Evolutionary conservation across 1,284 basidiomycete species (phyloP).

Genomic region (Volvariella surrecta): DNA sequence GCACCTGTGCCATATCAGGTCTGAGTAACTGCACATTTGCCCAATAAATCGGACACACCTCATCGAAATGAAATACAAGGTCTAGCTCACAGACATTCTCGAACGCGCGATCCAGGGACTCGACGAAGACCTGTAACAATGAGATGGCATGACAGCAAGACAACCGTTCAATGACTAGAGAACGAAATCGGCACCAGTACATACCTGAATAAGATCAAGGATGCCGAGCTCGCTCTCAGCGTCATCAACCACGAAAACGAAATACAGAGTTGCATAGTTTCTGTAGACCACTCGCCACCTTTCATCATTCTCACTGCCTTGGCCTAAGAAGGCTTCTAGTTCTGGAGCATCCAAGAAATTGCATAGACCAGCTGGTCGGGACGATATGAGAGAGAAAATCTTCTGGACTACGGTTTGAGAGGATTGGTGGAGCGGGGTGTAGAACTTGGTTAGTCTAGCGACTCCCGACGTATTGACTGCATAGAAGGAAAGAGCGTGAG

Average conservation of each 20-base stretch:
- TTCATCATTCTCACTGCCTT: conserved; percentile 49
- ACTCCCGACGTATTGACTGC: conserved; percentile 85
- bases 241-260: conserved; percentile 93
- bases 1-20: conserved; percentile 51
- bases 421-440: conserved; percentile 75
- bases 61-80: conserved; percentile 97
- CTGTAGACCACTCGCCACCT: conserved; percentile 73
- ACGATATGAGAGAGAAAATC: conserved; percentile 79
- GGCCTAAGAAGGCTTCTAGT: conserved; percentile 66
- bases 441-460: conserved; percentile 94
- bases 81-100: conserved; percentile 99
- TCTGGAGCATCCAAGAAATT: conserved; percentile 92
- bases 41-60: conserved; percentile 47
- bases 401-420: conserved; percentile 69
- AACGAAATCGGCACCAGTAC: conserved; percentile 13
- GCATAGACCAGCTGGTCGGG: conserved; percentile 73
- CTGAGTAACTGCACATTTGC: too few relatives aligned
- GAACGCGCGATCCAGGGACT: conserved; percentile 91
- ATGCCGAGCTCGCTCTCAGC: conserved; percentile 96
- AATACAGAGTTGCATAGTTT: conserved; percentile 93
- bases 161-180: not conserved
- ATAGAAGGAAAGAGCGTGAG: conserved; percentile 10
- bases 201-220: conserved; percentile 92
- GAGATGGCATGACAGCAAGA: not conserved
- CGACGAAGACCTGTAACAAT: conserved; percentile 78